Evolutionary conservation across 495 filamentous ascomycete species (phyloP), one percentile per base, ranked within the genome.

Genomic region (Letharia lupina): DNA sequence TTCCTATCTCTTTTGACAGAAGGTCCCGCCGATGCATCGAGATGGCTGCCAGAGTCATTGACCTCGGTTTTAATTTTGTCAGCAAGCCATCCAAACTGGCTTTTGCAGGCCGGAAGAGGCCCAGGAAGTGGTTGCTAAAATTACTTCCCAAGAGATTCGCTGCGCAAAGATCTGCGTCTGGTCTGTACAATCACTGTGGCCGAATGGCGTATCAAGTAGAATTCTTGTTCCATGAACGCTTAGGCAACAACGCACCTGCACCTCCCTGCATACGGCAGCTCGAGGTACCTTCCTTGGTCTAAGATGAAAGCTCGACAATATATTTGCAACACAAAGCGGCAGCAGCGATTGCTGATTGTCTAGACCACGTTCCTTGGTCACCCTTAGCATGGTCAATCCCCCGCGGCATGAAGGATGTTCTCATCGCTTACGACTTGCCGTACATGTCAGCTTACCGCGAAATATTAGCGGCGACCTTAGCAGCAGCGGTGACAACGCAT

Each of bases 1-100:
- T 74, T 62, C 75, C 75, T 1, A 67, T 70, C 2, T 37, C 41
- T 54, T 75, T 76, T 57, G 37, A 50, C 13, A 64, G 63, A 45
- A 73, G 73, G 41, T 61, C 73, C 31, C 72, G 73, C 67, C 72
- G 70, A 52, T 74, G 73, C 64, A 70, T 70, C 37, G 69, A 73
- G 31, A 73, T 76, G 23, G 65, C 70, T 31, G 67, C 66, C n/a
- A 71, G 75, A 48, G 68, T 75, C 33, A 66, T 75, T 2, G 60
- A 31, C 15, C 48, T 67, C 63, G 57, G 70, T 28, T 42, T 45
- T 9, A 56, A 47, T 8, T 2, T n/a, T 3, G 62, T 15, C 10
- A 40, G 42, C 20, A 54, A 48, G 35, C 35, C 23, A 13, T 45
- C 31, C 18, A 44, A 45, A 31, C 18, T 65, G n/a, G 56, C 57